phyloP scores from a whole-genome alignment of 1,284 basidiomycete genomes.

The Ustilago vetiveriae region DNA sequence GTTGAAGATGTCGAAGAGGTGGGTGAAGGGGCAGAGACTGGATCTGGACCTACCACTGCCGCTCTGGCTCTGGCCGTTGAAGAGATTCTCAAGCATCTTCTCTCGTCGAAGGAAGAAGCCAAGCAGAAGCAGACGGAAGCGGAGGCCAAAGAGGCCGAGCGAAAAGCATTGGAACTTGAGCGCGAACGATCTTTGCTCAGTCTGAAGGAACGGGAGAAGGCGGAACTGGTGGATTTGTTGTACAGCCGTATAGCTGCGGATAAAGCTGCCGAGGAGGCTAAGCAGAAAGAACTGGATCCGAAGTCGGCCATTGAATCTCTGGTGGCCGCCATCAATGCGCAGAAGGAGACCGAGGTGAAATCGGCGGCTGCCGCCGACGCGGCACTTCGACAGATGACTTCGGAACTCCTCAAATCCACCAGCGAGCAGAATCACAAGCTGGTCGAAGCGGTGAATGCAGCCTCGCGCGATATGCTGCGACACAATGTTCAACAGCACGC shows the following conservation, averaged over 20 bases:
- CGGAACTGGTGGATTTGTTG: constrained; percentile 46
- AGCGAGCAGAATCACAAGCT: constrained; percentile 52
- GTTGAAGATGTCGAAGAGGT: neutral
- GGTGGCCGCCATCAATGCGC: constrained; percentile 54
- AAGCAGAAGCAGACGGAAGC: constrained; percentile 34
- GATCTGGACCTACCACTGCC: constrained; percentile 15
- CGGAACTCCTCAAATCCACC: constrained; percentile 43
- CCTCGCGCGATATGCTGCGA: constrained; percentile 53
- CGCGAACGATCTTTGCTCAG: constrained; percentile 19
- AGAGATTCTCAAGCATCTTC: constrained; percentile 61
- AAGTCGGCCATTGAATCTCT: constrained; percentile 60
- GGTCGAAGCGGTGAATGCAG: constrained; percentile 53
- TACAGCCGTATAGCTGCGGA: constrained; percentile 34
- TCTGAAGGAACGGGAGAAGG: constrained; percentile 45
- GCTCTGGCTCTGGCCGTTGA: constrained; percentile 59
- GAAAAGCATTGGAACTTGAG: constrained; percentile 26
- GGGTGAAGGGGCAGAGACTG: constrained; percentile 2
- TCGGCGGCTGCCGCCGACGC: constrained; percentile 39
- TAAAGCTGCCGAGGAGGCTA: constrained; percentile 33
- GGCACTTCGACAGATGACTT: constrained; percentile 46
- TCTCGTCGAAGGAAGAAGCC: constrained; percentile 55
- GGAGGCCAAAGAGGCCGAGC: constrained; percentile 25
- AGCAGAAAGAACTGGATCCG: constrained; percentile 46
- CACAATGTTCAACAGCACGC: constrained; percentile 54
- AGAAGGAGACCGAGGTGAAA: constrained; percentile 43